phyloP scores from a whole-genome alignment of 441 rosid genomes.

The Aleurites moluccanus region DNA sequence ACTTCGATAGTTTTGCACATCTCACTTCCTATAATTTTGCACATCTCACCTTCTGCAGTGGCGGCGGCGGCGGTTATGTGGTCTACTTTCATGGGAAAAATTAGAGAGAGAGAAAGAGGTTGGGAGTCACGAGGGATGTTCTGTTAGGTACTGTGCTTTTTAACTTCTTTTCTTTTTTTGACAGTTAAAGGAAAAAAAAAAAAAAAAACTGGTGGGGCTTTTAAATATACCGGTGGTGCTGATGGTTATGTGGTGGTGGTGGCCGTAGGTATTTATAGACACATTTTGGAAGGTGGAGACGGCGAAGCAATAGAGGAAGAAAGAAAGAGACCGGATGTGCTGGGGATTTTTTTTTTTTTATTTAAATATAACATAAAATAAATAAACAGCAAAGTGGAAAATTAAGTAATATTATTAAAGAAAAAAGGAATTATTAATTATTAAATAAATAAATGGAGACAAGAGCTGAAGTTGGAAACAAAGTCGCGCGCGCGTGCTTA shows the following conservation, averaged over 20 bases:
- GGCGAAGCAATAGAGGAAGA: neutral
- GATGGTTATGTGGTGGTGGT: conserved; percentile 20
- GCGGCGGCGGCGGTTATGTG: conserved; percentile 10
- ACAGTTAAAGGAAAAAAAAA: conserved; percentile 23
- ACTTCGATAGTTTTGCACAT: conserved; percentile 50
- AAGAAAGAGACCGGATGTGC: neutral
- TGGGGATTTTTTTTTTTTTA: neutral
- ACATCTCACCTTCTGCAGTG: conserved; percentile 28
- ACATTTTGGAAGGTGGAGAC: conserved; percentile 17
- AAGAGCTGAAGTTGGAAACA: too few relatives aligned
- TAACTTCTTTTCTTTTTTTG: neutral
- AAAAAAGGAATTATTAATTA: too few relatives aligned
- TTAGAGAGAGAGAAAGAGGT: neutral
- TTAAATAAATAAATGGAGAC: too few relatives aligned
- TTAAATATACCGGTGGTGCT: conserved; percentile 10
- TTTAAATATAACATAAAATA: neutral
- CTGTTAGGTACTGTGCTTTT: conserved; percentile 17
- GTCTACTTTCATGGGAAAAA: conserved; percentile 40
- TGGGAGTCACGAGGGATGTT: conserved; percentile 34
- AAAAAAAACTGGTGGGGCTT: neutral
- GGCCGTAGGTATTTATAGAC: conserved; percentile 29
- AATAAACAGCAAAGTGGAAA: neutral
- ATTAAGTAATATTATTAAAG: too few relatives aligned
- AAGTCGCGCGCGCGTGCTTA: too few relatives aligned
- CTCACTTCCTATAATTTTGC: conserved; percentile 39